Evolutionary conservation across 345 rosid genomes (phyloP).

Genomic region (Melaleuca quinquenervia): DNA sequence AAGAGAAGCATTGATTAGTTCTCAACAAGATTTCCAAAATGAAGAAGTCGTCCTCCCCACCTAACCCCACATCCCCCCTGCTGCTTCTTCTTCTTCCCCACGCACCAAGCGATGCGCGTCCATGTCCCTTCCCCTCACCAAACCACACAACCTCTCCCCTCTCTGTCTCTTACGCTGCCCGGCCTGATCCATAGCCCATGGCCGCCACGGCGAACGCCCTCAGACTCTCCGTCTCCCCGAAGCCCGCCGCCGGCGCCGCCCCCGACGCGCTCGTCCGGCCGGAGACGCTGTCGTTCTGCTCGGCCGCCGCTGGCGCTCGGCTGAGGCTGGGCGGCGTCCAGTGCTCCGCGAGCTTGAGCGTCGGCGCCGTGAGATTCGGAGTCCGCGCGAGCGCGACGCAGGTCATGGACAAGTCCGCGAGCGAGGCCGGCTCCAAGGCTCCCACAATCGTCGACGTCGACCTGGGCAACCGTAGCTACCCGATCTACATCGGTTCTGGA

Average conservation of each 20-base stretch:
- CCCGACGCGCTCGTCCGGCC: conserved; percentile 9
- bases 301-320: conserved; percentile 14
- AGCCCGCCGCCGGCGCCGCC: conserved; percentile 4
- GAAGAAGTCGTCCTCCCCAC: not conserved
- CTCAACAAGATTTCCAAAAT: not conserved
- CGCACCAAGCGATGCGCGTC: not conserved
- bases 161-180: not conserved
- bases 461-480: conserved; percentile 88
- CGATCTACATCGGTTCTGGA: conserved; percentile 88
- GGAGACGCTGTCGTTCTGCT: conserved; percentile 10
- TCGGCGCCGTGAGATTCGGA: not conserved
- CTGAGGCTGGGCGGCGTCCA: conserved; percentile 9
- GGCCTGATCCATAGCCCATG: conserved; percentile 14
- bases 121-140: not conserved
- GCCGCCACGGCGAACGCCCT: conserved; percentile 41
- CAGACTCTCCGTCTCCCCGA: conserved; percentile 31
- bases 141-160: not conserved
- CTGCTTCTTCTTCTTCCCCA: not conserved
- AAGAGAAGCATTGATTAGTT: not conserved
- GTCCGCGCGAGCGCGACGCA: conserved; percentile 41
- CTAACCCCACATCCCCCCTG: not conserved
- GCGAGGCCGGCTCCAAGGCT: conserved; percentile 17
- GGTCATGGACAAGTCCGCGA: conserved; percentile 48
- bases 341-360: conserved; percentile 4
- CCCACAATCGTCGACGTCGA: conserved; percentile 80